A percentile compares a stretch with the other conserved stretches of the same genome.
These are phyloP conservation scores for Luvunga scandens DNA, from an alignment of 345 rosid genomes.

Conservation along the genomic window DNA sequence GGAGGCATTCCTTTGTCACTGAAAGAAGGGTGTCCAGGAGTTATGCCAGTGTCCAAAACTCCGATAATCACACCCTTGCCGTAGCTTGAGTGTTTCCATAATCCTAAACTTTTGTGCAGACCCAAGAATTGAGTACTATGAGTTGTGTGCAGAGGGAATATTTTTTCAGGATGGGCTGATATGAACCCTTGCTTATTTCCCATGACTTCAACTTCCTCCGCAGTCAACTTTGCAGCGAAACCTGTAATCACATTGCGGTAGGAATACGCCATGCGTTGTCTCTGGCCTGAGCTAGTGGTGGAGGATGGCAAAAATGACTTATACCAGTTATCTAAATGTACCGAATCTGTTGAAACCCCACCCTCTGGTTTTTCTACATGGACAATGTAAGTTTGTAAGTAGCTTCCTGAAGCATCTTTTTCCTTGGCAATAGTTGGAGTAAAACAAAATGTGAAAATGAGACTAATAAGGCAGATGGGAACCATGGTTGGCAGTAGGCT, in stretches of 20 bases:
- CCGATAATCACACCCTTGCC: constrained; percentile 56
- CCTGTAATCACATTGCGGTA: constrained; percentile 42
- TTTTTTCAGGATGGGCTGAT: constrained; percentile 32
- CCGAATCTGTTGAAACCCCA: neutral
- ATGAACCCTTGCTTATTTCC: constrained; percentile 35
- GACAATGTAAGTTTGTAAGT: constrained; percentile 33
- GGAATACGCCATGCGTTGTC: constrained; percentile 30
- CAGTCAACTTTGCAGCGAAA: constrained; percentile 53
- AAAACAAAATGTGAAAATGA: constrained; percentile 18
- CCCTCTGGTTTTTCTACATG: constrained; percentile 24
- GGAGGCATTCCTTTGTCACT: constrained; percentile 35
- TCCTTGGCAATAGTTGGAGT: constrained; percentile 10
- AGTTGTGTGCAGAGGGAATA: constrained; percentile 41
- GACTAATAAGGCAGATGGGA: constrained; percentile 6
- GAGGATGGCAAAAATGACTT: constrained; percentile 32
- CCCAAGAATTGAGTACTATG: constrained; percentile 53
- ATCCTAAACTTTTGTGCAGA: constrained; percentile 33
- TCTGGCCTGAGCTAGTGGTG: constrained; percentile 11
- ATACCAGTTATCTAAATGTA: constrained; percentile 28
- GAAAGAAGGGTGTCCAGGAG: constrained; percentile 54
- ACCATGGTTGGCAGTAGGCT: constrained; percentile 7
- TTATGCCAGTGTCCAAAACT: constrained; percentile 51
- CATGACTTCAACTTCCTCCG: constrained; percentile 43
- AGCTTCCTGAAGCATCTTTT: neutral
- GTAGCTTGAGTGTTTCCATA: constrained; percentile 36